Base-by-base conservation (phyloP, 2,329 filamentous ascomycete species). In the Didymella sp. region DNA sequence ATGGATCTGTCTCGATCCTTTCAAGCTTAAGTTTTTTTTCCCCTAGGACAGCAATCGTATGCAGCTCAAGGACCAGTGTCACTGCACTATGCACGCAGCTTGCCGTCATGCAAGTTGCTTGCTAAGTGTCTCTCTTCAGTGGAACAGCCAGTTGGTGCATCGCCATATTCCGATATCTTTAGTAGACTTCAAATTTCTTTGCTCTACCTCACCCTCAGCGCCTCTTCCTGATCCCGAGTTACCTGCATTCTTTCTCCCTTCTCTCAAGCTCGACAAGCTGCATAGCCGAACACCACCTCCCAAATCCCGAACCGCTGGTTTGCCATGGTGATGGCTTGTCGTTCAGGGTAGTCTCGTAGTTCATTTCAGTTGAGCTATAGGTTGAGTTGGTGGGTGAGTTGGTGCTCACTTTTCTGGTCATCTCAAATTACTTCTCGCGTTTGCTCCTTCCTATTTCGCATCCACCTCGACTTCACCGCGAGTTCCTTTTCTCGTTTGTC, bases 381-480 rank as follows among this genome's bases (percentile, higher is more conserved):
- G 38, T 11, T n/a, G 21, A 25, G 38, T 1, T 41, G 38, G 13
- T 22, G 21, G 4, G 38, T 15, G 21, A n/a, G 30, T 4, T 31
- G 30, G 30, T 11, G 30, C 5, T 13, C 11, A 31, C 13, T 31
- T 31, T 31, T 11, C 25, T n/a, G n/a, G n/a, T 27, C 25, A 9
- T 22, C 17, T 38, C 3, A 24, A 13, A 4, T 25, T n/a, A 25
- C 37, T 40, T n/a, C 13, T 6, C 2, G 2, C 22, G 21, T 41
- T 41, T n/a, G 21, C 38, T 24, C 38, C 12, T 41, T 25, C 38
- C 38, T 6, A 9, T n/a, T n/a, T 25, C 5, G 21, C 24, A 2
- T 37, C 48, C 48, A 57, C 54, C 30, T 57, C 28, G 21, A 33
- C 53, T 51, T 41, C 48, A 38, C 28, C 43, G n/a, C 31, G 27